These are phyloP conservation scores for Hymenoscyphus infarciens DNA, from an alignment of 2,329 filamentous ascomycete species.

Conservation along the genomic window DNA sequence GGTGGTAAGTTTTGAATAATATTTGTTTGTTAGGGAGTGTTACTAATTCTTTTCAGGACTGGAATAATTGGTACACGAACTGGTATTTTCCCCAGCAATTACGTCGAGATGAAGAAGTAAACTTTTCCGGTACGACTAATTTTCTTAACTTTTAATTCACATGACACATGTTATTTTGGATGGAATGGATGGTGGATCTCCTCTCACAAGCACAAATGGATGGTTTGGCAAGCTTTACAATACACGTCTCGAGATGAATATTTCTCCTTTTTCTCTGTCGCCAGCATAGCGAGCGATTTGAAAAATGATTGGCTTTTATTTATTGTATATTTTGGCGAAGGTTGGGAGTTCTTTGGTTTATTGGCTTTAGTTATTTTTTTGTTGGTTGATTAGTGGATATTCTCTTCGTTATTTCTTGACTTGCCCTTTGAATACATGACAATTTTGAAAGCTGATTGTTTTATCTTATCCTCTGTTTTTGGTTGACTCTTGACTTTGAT, in stretches of 20 bases:
- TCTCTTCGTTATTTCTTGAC: background rate
- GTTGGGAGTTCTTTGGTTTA: background rate
- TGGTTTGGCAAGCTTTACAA: background rate
- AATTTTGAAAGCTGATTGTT: background rate
- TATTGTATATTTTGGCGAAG: background rate
- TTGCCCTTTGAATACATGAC: background rate
- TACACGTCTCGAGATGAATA: background rate
- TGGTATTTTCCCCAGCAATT: slow-evolving; percentile 89
- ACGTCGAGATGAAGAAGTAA: slow-evolving; percentile 62
- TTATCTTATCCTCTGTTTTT: background rate
- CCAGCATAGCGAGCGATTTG: background rate
- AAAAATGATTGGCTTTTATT: background rate
- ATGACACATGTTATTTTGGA: background rate
- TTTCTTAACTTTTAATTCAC: background rate
- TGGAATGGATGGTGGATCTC: background rate
- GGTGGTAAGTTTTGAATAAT: slow-evolving; percentile 64
- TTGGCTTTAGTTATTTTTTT: background rate
- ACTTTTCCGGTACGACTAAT: background rate
- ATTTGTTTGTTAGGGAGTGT: background rate
- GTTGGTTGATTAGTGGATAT: background rate
- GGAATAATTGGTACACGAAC: slow-evolving; percentile 80
- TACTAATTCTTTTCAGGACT: slow-evolving; percentile 56
- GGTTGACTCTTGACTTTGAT: no score
- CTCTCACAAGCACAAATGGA: background rate
- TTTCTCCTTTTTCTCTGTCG: background rate